These are phyloP conservation scores for Colletotrichum echinochloae DNA, from an alignment of 2,329 filamentous ascomycete species.

Conservation along the genomic window DNA sequence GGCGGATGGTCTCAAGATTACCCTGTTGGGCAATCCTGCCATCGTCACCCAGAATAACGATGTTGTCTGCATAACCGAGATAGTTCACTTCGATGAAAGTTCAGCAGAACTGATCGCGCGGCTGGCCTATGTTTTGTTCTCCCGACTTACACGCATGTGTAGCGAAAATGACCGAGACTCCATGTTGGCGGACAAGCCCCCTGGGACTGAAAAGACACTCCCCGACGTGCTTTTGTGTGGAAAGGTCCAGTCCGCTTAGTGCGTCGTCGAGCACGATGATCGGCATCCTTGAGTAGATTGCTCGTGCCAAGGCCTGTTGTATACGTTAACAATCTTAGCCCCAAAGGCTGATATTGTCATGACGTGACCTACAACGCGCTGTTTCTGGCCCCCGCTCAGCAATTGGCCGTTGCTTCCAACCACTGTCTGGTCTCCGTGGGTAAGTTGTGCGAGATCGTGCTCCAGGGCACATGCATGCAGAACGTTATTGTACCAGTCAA, in stretches of 20 bases:
- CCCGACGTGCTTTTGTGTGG: slow-evolving; percentile 57
- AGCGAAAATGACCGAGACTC: slow-evolving; percentile 48
- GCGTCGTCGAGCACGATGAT: slow-evolving; percentile 55
- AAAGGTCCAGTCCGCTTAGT: slow-evolving; percentile 55
- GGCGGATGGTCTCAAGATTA: not conserved
- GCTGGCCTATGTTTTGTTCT: too few relatives aligned
- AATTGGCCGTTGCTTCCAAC: slow-evolving; percentile 50
- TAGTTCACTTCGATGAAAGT: slow-evolving; percentile 3
- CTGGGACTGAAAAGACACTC: slow-evolving; percentile 50
- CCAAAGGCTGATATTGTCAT: not conserved
- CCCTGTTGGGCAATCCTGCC: slow-evolving; percentile 13
- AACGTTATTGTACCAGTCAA: slow-evolving; percentile 43
- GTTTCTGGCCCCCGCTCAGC: slow-evolving; percentile 52
- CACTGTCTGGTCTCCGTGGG: slow-evolving; percentile 44
- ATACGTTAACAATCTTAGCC: not conserved
- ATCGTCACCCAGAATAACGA: slow-evolving; percentile 25
- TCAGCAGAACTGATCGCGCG: too few relatives aligned
- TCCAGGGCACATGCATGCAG: slow-evolving; percentile 41
- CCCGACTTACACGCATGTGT: slow-evolving; percentile 49
- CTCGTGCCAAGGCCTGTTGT: slow-evolving; percentile 50
- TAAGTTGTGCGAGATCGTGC: slow-evolving; percentile 42
- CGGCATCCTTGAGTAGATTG: slow-evolving; percentile 49
- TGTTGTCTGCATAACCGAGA: slow-evolving; percentile 8
- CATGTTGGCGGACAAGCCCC: slow-evolving; percentile 51
- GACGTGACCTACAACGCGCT: slow-evolving; percentile 47